Base-by-base conservation (phyloP, 208 protist species). In the Paratrypanosoma confusum region DNA sequence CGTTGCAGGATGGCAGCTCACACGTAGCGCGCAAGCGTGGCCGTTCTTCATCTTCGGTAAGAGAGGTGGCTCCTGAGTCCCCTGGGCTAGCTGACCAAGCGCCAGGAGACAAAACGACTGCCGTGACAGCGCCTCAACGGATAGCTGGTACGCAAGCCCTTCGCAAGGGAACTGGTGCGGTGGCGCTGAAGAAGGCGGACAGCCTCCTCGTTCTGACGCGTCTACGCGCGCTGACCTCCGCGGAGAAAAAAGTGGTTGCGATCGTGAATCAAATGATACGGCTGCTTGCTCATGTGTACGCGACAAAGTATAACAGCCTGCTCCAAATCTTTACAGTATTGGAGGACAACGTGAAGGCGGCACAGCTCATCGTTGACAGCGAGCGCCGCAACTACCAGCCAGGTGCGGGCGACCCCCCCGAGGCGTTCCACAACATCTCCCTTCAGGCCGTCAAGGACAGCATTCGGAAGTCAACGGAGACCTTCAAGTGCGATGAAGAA, bases 231-330 rank as follows among this genome's bases (percentile, higher is more conserved):
- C 54, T 90, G 10, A 70, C 68, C 4, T 57, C 17, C 17, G 46
- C 38, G 11, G 79, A 93, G 23, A 93, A 93, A 58, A 89, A 85
- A 48, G 74, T 63, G 0, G 69, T 81, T 1, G 50, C 45, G 3
- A 31, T 62, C 4, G 55, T 93, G 24, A 58, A 81, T 25, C 64
- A 83, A n/a, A 52, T 84, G 21, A 67, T 86, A 26, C 60, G 78
- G 45, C 37, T 86, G n/a, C 63, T 93, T 2, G 84, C 35, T 0
- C 74, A 81, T 41, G 45, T 90, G 29, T 84, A 76, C 50, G 84
- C 84, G 16, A 65, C 53, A 13, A 65, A 71, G 55, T 82, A 74
- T 58, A 93, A 89, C 52, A 70, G 79, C 22, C 40, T 93, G 0
- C 52, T 76, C 5, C 74, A 68, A 7, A 50, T 93, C 6, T 89